Evolutionary conservation across 129 eudicot species (phyloP), one percentile per base, ranked within the genome.

Genomic region (Pittosporum tobira): DNA sequence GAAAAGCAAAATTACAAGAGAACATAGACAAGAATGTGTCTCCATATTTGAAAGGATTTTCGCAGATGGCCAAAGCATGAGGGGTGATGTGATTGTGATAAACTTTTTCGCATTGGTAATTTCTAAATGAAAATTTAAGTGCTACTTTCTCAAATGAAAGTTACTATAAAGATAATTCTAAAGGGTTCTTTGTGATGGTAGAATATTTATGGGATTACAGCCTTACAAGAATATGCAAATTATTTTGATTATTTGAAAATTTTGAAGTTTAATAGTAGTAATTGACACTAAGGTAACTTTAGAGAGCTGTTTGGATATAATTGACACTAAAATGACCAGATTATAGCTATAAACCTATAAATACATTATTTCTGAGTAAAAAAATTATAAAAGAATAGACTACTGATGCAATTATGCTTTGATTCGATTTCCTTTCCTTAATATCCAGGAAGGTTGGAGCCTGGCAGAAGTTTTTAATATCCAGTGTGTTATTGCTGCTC

Each of bases 381-480:
- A 34, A 2, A 34, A 34, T 6, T 5, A 6, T 34, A 5, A 34
- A 34, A 34, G 10, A 34, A 34, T 18, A 27, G 58, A 18, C 4
- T 57, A 67, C 21, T 43, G 44, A 70, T 52, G 64, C 21, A 27
- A 36, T 48, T 54, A 5, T 55, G 4, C 18, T 64, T 52, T 61
- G 27, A 63, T 45, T 36, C 45, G 45, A 29, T 70, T 46, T 15
- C 36, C n/a, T 51, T 57, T 36, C 21, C 24, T 19, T 48, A 27
- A 62, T 60, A 31, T 66, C 71, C 84, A 88, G 94, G 99, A 93
- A 81, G 99, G 99, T 54, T 93, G 96, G 99, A 81, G 91, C 69
- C 91, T 93, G 45, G 94, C 96, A 11, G 99, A 93, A 71, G 84
- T 87, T 37, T 93, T 81, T 77, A 75, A 63, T 55, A 68, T 93